phyloP scores from a whole-genome alignment of 2,329 filamentous ascomycete genomes.

The Aspergillaceae sp. region DNA sequence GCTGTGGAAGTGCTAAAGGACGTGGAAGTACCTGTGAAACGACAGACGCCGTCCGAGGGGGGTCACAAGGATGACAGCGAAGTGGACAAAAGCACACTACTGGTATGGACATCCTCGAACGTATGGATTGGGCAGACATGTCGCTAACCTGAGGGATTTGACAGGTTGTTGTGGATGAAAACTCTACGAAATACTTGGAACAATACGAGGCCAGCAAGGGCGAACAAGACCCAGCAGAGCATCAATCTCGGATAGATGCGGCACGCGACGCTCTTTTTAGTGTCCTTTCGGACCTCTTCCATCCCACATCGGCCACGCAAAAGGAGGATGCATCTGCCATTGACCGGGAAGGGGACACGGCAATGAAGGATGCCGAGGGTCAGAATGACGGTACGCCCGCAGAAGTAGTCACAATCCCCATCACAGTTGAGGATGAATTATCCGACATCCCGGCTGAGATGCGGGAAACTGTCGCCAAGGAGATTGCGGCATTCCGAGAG shows the following conservation, averaged over 20 bases:
- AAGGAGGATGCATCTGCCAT: constrained; percentile 38
- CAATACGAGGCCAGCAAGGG: constrained; percentile 62
- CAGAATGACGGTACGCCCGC: constrained; percentile 54
- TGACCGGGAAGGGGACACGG: constrained; percentile 58
- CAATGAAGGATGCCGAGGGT: constrained; percentile 56
- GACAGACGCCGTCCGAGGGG: constrained; percentile 47
- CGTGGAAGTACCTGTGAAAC: constrained; percentile 71
- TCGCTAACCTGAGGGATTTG: constrained; percentile 6
- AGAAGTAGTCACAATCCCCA: constrained; percentile 82
- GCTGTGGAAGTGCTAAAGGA: constrained; percentile 79
- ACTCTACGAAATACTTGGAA: constrained; percentile 75
- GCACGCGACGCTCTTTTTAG: constrained; percentile 60
- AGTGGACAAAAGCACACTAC: constrained; percentile 61
- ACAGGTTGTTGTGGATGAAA: constrained; percentile 65
- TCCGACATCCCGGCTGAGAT: constrained; percentile 93
- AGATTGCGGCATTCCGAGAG: constrained; percentile 91
- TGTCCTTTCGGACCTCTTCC: constrained; percentile 62
- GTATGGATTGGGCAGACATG: neutral
- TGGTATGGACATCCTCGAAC: constrained; percentile 40
- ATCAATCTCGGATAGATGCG: constrained; percentile 60
- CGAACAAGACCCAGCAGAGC: constrained; percentile 53
- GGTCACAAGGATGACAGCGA: constrained; percentile 37
- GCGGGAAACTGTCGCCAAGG: constrained; percentile 86
- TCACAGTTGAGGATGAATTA: constrained; percentile 83
- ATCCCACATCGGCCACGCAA: constrained; percentile 48